Percentiles rank a stretch among this genome's conserved stretches.
Evolutionary conservation across 495 filamentous ascomycete species (phyloP).

Genomic region (Penicillium riverlandense): DNA sequence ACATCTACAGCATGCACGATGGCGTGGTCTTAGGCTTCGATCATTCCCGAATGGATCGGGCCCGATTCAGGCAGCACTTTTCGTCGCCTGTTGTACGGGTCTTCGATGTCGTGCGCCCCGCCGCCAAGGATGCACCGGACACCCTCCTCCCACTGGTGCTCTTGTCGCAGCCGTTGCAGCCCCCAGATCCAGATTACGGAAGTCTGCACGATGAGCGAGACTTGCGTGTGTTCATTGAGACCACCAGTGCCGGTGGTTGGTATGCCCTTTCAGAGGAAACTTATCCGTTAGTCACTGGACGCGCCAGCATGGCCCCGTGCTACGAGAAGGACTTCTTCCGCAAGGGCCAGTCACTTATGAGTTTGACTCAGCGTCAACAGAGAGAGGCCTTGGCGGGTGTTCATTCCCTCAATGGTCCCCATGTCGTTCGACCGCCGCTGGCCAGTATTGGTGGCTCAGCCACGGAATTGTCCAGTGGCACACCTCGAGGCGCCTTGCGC

Average conservation of each 20-base stretch:
- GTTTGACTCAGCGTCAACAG: constrained; percentile 33
- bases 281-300: constrained; percentile 75
- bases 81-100: constrained; percentile 80
- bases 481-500: constrained; percentile 31
- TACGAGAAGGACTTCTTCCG: constrained; percentile 53
- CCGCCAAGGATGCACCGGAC: constrained; percentile 47
- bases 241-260: constrained; percentile 78
- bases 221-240: constrained; percentile 76
- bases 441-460: constrained; percentile 29
- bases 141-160: constrained; percentile 59
- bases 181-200: constrained; percentile 50
- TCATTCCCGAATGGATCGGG: constrained; percentile 47
- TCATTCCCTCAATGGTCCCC: constrained; percentile 39
- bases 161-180: constrained; percentile 77
- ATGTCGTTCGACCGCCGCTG: constrained; percentile 24
- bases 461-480: constrained; percentile 30
- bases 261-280: constrained; percentile 85
- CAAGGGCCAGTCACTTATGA: constrained; percentile 33
- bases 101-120: constrained; percentile 78
- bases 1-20: constrained; percentile 82
- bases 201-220: constrained; percentile 46
- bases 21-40: constrained; percentile 81
- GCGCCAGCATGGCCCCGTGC: constrained; percentile 56
- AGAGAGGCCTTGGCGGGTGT: constrained; percentile 47
- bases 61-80: constrained; percentile 61